Base-by-base conservation (phyloP, 805 yeast species). In the Candida insectorum region DNA sequence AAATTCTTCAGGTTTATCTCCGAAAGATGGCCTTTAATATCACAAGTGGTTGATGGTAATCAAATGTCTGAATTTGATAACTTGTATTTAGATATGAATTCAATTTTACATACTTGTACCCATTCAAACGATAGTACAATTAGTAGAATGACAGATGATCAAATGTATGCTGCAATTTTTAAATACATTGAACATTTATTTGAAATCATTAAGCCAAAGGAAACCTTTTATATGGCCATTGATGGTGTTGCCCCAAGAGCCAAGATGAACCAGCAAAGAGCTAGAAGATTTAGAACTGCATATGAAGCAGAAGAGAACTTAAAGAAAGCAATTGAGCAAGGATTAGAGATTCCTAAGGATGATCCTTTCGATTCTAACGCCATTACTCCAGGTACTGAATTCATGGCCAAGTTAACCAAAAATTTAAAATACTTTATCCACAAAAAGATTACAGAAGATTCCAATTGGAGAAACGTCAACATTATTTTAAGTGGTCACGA, bases 211-310 rank as follows among this genome's bases (percentile, higher is more conserved):
- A 79, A 80, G 56, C 99, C 99, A 6, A 72, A 84, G 49, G 75
- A 86, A 54, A 77, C 82, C 10, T 85, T 91, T 48, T 89, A 83
- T 56, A 88, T 91, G 96, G 97, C 98, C 3, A 85, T 91, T 49
- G 98, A 91, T 64, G 98, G 98, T 56, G 97, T 91, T 32, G 98
- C 98, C 0, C 98, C 98, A 26, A 71, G 98, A 56, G 98, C 98
- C 8, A 91, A 91, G 55, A 89, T 91, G 96, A 91, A 91, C 56
- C 97, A 91, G 61, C 98, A 91, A 61, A 77, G 98, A 62, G 79
- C 96, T 0, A 80, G 98, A 70, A 79, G 98, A 64, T 91, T 91
- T 60, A 73, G 96, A 60, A 80, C 96, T 19, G 97, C 96, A 1
- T 73, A 79, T 49, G 97, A 91, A 52, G 96, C 96, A 2, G 95